phyloP scores from a whole-genome alignment of 1,284 basidiomycete genomes.

The Ustilago sp. region DNA sequence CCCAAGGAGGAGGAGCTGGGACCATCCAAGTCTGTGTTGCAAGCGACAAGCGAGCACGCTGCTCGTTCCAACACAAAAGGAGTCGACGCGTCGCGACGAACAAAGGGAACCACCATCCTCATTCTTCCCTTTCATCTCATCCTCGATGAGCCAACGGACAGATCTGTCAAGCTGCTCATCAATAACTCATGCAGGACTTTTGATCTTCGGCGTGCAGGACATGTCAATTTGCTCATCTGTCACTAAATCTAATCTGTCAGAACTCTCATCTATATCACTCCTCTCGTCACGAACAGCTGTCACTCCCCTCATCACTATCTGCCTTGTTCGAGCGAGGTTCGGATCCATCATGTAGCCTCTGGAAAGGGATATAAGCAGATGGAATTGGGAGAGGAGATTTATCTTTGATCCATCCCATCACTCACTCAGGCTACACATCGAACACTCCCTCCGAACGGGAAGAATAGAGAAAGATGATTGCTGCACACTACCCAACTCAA shows the following conservation, averaged over 20 bases:
- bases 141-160: slow-evolving; percentile 1
- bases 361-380: slow-evolving; percentile 12
- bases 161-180: slow-evolving; percentile 7
- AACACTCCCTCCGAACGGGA: background rate
- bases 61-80: background rate
- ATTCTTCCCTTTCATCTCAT: background rate
- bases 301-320: background rate
- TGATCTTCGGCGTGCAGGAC: slow-evolving; percentile 10
- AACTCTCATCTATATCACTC: slow-evolving; percentile 8
- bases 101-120: slow-evolving; percentile 14
- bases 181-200: background rate
- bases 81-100: slow-evolving; percentile 24
- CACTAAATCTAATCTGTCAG: background rate
- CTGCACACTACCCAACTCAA: slow-evolving; percentile 18
- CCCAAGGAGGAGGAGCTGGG: no score
- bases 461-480: background rate
- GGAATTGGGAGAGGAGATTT: background rate
- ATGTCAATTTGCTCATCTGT: background rate
- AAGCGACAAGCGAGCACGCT: no score
- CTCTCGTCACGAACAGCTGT: slow-evolving; percentile 16
- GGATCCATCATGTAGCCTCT: background rate
- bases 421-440: background rate
- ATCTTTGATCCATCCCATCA: background rate
- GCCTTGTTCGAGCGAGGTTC: no score
- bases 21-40: no score